Evolutionary conservation across 208 protist genomes (phyloP).

Genomic region (Trypanosomatidae sp.): DNA sequence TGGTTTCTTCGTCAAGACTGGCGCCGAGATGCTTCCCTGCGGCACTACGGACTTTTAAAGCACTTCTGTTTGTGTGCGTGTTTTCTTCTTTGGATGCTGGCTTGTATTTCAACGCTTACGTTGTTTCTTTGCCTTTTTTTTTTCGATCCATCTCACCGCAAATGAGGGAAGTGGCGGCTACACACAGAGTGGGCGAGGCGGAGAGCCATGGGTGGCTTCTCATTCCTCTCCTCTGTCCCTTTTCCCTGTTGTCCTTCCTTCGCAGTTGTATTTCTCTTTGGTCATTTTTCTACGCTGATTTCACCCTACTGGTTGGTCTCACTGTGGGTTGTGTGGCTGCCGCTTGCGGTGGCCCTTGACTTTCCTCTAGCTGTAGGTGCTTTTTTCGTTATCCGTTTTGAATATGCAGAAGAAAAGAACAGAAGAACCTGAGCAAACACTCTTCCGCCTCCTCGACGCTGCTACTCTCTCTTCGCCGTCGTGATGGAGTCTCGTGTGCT

Average conservation of each 20-base stretch:
- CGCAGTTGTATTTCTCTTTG: background rate
- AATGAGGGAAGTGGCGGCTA: background rate
- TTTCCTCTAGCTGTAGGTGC: too few relatives aligned
- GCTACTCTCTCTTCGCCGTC: too few relatives aligned
- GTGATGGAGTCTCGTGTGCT: background rate
- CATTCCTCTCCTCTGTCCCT: background rate
- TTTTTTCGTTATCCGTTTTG: too few relatives aligned
- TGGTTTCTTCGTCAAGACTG: too few relatives aligned
- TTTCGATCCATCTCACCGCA: background rate
- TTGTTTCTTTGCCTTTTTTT: constrained; percentile 1
- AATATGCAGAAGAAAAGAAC: too few relatives aligned
- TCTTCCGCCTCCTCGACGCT: too few relatives aligned
- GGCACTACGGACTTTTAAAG: too few relatives aligned
- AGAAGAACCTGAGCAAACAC: too few relatives aligned
- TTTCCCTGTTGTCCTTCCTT: background rate
- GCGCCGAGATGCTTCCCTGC: too few relatives aligned
- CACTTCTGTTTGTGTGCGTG: too few relatives aligned
- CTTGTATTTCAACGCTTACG: background rate
- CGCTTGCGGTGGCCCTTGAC: too few relatives aligned
- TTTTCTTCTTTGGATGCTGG: too few relatives aligned
- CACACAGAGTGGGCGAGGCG: background rate
- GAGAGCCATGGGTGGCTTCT: background rate
- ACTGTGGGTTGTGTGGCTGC: background rate
- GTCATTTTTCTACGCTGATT: background rate
- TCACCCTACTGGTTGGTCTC: background rate